phyloP scores from a whole-genome alignment of 2,329 filamentous ascomycete species.

The Hypoxylon sp. region DNA sequence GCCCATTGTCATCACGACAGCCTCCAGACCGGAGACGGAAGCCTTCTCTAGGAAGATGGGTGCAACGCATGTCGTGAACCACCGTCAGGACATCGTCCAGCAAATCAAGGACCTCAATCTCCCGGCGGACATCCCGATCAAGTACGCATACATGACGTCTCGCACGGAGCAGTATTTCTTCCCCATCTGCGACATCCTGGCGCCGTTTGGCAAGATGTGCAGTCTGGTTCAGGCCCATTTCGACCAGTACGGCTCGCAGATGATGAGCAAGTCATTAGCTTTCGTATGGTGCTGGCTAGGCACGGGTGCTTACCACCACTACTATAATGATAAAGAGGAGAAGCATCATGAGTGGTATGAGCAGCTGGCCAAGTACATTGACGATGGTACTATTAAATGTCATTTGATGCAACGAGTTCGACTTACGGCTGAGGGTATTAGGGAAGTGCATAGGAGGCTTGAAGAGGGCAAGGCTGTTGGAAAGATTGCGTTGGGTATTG shows the following conservation, averaged over 20 bases:
- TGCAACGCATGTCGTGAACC: slow-evolving; percentile 54
- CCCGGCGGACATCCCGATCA: slow-evolving; percentile 46
- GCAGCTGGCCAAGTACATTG: slow-evolving; percentile 47
- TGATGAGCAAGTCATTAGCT: slow-evolving; percentile 55
- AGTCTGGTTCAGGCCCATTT: slow-evolving; percentile 55
- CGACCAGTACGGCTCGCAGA: slow-evolving; percentile 55
- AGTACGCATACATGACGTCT: slow-evolving; percentile 54
- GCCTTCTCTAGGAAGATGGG: slow-evolving; percentile 52
- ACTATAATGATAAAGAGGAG: slow-evolving; percentile 46
- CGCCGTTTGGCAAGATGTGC: slow-evolving; percentile 55
- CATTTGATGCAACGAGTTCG: slow-evolving; percentile 49
- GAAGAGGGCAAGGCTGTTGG: slow-evolving; percentile 50
- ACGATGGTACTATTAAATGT: slow-evolving; percentile 49
- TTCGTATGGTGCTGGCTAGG: slow-evolving; percentile 54
- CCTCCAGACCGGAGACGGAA: slow-evolving; percentile 52
- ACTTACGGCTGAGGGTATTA: slow-evolving; percentile 49
- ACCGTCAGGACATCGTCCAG: slow-evolving; percentile 50
- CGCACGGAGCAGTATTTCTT: slow-evolving; percentile 52
- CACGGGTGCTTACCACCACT: slow-evolving; percentile 51
- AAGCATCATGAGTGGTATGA: slow-evolving; percentile 52
- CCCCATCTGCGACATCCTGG: slow-evolving; percentile 50
- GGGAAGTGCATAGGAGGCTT: slow-evolving; percentile 50
- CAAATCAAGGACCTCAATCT: slow-evolving; percentile 50
- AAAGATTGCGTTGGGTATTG: slow-evolving; percentile 49
- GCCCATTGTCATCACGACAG: slow-evolving; percentile 54